Conservation (phyloP, 2,329 filamentous ascomycete genomes). For the Ophiocordyceps camponoti-saundersi region DNA sequence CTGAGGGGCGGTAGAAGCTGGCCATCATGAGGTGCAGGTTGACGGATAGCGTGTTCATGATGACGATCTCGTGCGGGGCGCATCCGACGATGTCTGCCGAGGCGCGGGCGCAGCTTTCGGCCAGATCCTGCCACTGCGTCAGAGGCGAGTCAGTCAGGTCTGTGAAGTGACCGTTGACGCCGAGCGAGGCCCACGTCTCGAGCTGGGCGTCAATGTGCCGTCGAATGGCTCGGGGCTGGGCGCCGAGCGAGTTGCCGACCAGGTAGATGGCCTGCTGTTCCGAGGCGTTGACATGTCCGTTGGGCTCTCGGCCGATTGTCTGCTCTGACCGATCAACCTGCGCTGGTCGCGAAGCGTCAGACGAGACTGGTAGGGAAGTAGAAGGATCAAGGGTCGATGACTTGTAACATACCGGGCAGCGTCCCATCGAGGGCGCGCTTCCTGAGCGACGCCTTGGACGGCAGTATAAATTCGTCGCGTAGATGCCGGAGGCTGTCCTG, state of each 20-base stretch:
- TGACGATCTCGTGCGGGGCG: conserved; percentile 53
- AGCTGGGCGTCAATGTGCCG: conserved; percentile 56
- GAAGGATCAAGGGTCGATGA: no score
- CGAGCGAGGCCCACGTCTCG: conserved; percentile 69
- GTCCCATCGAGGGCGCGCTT: conserved; percentile 37
- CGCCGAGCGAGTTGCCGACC: conserved; percentile 76
- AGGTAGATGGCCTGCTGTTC: conserved; percentile 47
- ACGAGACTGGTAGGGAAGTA: not conserved
- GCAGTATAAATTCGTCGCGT: conserved; percentile 59
- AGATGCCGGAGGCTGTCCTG: conserved; percentile 43
- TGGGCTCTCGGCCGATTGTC: conserved; percentile 1
- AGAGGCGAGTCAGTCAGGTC: conserved; percentile 50
- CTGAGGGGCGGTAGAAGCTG: conserved; percentile 61
- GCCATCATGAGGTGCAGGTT: conserved; percentile 74
- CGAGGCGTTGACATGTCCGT: conserved; percentile 7
- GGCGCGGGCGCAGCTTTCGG: conserved; percentile 53
- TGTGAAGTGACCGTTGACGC: conserved; percentile 70
- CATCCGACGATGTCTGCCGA: conserved; percentile 65
- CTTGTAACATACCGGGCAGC: conserved; percentile 18
- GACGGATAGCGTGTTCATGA: conserved; percentile 75
- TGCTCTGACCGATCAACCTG: not conserved
- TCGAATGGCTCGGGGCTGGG: conserved; percentile 56
- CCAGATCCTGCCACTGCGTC: conserved; percentile 60
- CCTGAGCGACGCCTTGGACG: conserved; percentile 54
- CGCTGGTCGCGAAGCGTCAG: not conserved